Percentiles rank a stretch among this genome's conserved stretches.
Evolutionary conservation across 768 basidiomycete genomes (phyloP).

Genomic region (Leucocoprinus birnbaumii): DNA sequence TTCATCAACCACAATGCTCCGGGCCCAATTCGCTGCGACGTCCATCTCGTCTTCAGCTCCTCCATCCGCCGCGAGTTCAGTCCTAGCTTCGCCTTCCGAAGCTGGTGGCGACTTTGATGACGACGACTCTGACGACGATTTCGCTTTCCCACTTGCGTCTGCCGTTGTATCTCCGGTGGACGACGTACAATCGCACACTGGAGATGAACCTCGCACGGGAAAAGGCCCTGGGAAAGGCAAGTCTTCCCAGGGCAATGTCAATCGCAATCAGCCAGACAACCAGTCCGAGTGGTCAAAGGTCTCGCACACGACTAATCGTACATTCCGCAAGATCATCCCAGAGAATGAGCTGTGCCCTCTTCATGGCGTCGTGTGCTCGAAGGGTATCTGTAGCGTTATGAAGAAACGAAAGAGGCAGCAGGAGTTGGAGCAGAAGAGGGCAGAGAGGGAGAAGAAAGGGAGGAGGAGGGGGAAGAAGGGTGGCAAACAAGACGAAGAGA

Average conservation of each 20-base stretch:
- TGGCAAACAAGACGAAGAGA: background rate
- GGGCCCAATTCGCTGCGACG: background rate
- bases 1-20: constrained; percentile 1
- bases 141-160: constrained; percentile 1
- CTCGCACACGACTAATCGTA: background rate
- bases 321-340: constrained; percentile 1
- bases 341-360: constrained; percentile 5
- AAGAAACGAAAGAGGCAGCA: constrained; percentile 5
- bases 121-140: background rate
- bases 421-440: background rate
- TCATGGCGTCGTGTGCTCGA: constrained; percentile 2
- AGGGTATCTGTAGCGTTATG: constrained; percentile 10
- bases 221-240: constrained; percentile 3
- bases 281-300: background rate
- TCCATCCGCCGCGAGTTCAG: background rate
- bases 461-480: background rate
- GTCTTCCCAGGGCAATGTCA: background rate
- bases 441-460: background rate
- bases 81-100: background rate
- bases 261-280: background rate
- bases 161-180: background rate
- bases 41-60: background rate
- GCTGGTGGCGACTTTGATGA: background rate
- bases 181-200: background rate
- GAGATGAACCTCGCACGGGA: background rate